Percentiles rank a stretch among this genome's conserved stretches.
Evolutionary conservation across 805 yeast species (phyloP).

Genomic region (Pichia manshurica): DNA sequence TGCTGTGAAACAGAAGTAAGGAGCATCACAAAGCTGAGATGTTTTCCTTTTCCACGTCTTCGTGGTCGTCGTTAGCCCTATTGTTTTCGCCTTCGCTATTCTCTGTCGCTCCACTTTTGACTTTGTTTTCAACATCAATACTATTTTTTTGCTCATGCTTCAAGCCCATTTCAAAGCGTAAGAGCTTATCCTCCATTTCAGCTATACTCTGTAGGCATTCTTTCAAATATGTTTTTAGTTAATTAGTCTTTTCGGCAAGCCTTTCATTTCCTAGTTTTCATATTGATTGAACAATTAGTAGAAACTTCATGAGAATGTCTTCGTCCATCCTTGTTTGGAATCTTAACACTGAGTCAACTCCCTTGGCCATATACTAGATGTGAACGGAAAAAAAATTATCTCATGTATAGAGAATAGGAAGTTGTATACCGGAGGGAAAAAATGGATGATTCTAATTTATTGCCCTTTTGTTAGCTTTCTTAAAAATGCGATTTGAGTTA

Average conservation of each 20-base stretch:
- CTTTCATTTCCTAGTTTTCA: constrained; percentile 95
- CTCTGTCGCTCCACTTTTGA: constrained; percentile 45
- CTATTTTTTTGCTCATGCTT: constrained; percentile 84
- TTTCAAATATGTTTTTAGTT: constrained; percentile 89
- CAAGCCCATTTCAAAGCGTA: constrained; percentile 87
- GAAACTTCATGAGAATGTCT: constrained; percentile 79
- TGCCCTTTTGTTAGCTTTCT: too few species aligned
- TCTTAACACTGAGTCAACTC: too few species aligned
- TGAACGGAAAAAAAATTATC: too few species aligned
- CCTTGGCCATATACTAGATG: too few species aligned
- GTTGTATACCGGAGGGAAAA: too few species aligned
- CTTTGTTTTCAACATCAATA: constrained; percentile 71
- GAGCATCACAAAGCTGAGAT: constrained; percentile 36
- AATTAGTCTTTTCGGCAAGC: constrained; percentile 87
- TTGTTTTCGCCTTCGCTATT: constrained; percentile 34
- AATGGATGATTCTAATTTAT: too few species aligned
- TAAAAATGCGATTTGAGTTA: too few species aligned
- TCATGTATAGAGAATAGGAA: too few species aligned
- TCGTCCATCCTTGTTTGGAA: constrained; percentile 92
- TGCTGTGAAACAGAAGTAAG: too few species aligned
- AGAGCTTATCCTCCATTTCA: constrained; percentile 83
- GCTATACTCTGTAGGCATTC: constrained; percentile 91
- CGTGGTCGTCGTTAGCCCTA: constrained; percentile 33
- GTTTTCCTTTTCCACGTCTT: constrained; percentile 71
- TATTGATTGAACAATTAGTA: constrained; percentile 90